Base-by-base conservation (phyloP, 305 asterid species). In the Solanum aculeatissimum region DNA sequence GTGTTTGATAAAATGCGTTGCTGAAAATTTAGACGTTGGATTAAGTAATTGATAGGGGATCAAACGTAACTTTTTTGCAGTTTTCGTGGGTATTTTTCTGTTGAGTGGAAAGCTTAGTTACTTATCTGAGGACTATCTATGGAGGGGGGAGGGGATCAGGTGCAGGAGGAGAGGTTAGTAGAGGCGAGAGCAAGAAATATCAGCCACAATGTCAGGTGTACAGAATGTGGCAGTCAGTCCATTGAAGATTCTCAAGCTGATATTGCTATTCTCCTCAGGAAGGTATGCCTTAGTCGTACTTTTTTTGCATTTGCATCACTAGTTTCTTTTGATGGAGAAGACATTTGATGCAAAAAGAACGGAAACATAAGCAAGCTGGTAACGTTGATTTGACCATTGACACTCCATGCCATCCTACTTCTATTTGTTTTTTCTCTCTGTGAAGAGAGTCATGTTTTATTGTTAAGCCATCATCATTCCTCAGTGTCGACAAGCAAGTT, bases 181-280 rank as follows among this genome's bases (percentile, higher is more conserved):
- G 97, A 96, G 89, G 98, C 98, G 21, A 90, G 99, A 82, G 97
- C 98, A 15, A 93, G 94, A 89, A 95, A 91, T 78, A 95, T 95
- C 86, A 95, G 96, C 90, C 99, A 94, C 88, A 95, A 92, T 47
- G 99, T 96, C 53, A 91, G 98, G 91, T 96, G 99, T 87, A 93
- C 97, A 43, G 98, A 93, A 82, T 96, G 98, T 86, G 98, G 99
- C 57, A 95, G 98, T 87, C 99, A 95, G 89, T 96, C 99, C 70
- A 96, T 96, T 83, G 99, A 96, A 91, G 98, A 94, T 78, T 96
- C 98, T 18, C 98, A 94, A 90, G 99, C 97, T 60, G 99, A 94
- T 83, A 51, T 96, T 87, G 99, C 98, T 10, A 87, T 96, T 88
- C 94, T 94, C 86, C 97, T 96, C 57, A 93, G 96, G 55, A 94